Evolutionary conservation across 2,329 filamentous ascomycete species (phyloP), one percentile per base, ranked within the genome.

Genomic region (Fusarium redolens): DNA sequence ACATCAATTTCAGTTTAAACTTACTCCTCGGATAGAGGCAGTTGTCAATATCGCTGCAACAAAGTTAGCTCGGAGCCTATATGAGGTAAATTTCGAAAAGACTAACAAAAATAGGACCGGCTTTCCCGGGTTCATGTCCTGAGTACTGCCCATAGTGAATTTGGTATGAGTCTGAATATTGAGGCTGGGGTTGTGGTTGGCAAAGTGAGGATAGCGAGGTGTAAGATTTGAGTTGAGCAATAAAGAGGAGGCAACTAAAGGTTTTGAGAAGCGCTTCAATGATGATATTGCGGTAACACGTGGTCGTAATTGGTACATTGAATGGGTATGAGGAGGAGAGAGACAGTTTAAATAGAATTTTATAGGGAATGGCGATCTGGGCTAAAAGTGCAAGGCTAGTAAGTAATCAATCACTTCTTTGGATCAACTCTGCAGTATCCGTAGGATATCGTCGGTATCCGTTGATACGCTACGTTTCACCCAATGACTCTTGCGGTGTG

Each of bases 1-100:
- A 54, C 31, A 18, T 15, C 20, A 38, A 45, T n/a, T 54, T 38
- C 33, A 22, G 40, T 35, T n/a, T 47, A 41, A 31, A 57, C 88
- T 82, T 79, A 95, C 93, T 95, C 83, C 92, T 95, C 1, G 95
- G 91, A 79, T 98, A 98, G 62, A 98, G 89, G 83, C 97, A 99
- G 80, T 99, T 99, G 86, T 99, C 96, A 79, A 99, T 98, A 81
- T 99, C 96, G 80, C 98, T 98, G 82, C 90, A 22, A 20, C 22
- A 22, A 52, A 58, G 50, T 77, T 68, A 78, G 67, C 38, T 20
- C 20, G 20, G 25, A 38, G 28, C 37, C 44, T 31, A 37, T 59
- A 18, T 30, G 44, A 15, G 20, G 18, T 25, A 22, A 7, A 37
- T 33, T 31, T 38, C 20, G 4, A 41, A 33, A 15, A 33, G 44